Conservation (phyloP, 805 yeast species). For the Suhomyces xylopsoci region DNA sequence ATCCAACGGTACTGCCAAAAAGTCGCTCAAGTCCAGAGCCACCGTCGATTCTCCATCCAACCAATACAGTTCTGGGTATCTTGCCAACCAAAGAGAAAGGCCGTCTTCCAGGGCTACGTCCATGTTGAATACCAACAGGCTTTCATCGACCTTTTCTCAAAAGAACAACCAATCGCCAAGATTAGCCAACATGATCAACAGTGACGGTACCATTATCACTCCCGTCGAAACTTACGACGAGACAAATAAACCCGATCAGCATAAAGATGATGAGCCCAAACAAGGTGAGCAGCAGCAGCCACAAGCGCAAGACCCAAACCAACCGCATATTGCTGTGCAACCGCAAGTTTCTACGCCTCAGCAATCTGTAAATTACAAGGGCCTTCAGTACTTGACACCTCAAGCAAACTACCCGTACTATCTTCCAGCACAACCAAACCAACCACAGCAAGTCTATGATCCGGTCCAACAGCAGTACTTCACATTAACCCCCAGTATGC, state of each 20-base stretch:
- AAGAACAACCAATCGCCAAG: conserved; percentile 35
- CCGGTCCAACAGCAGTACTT: conserved; percentile 44
- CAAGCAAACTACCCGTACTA: conserved; percentile 19
- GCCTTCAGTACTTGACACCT: conserved; percentile 16
- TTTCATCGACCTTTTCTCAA: conserved; percentile 39
- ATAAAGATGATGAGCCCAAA: not conserved
- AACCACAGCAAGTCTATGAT: conserved; percentile 41
- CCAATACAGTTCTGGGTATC: not conserved
- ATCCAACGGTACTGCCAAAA: conserved; percentile 13
- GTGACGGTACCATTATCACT: conserved; percentile 44
- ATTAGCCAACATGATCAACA: conserved; percentile 40
- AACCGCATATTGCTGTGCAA: conserved; percentile 8
- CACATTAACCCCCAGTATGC: conserved; percentile 36
- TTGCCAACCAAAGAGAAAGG: conserved; percentile 13
- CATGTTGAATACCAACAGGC: conserved; percentile 21
- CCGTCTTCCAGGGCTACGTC: conserved; percentile 23
- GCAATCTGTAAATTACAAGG: conserved; percentile 3
- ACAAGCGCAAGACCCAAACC: conserved; percentile 2
- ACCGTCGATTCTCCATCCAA: conserved; percentile 9
- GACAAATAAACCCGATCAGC: not conserved
- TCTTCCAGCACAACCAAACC: conserved; percentile 16
- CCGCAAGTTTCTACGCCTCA: conserved; percentile 1
- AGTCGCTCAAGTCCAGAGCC: conserved; percentile 13
- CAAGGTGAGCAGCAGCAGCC: conserved; percentile 5
- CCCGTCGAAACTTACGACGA: conserved; percentile 30